Conservation (phyloP, 345 rosid genomes). For the Boechera stricta region DNA sequence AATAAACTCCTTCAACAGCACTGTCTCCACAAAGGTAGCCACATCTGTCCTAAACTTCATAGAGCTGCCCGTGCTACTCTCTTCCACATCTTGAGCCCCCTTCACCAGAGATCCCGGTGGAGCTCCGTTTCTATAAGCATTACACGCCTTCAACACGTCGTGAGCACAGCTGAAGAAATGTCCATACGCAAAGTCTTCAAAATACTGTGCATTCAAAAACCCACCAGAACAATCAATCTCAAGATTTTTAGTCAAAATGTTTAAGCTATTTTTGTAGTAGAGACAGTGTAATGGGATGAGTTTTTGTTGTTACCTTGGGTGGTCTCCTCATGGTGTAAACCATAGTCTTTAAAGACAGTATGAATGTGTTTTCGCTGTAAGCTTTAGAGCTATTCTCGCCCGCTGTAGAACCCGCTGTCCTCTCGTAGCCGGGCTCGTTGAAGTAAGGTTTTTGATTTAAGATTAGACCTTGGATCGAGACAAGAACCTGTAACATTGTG, state of each 20-base stretch:
- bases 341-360: slow-evolving; percentile 78
- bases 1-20: slow-evolving; percentile 57
- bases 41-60: slow-evolving; percentile 51
- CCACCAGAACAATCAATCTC: slow-evolving; percentile 17
- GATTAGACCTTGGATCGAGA: slow-evolving; percentile 91
- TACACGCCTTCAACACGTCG: slow-evolving; percentile 73
- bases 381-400: slow-evolving; percentile 58
- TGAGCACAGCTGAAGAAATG: slow-evolving; percentile 69
- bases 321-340: slow-evolving; percentile 68
- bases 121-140: slow-evolving; percentile 76
- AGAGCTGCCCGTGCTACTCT: slow-evolving; percentile 55
- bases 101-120: slow-evolving; percentile 63
- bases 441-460: slow-evolving; percentile 83
- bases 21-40: slow-evolving; percentile 41
- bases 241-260: slow-evolving; percentile 10
- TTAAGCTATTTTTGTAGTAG: not conserved
- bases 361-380: slow-evolving; percentile 71
- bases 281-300: not conserved
- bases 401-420: slow-evolving; percentile 42
- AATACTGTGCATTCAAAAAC: slow-evolving; percentile 58
- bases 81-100: slow-evolving; percentile 60
- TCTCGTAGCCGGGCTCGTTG: slow-evolving; percentile 85
- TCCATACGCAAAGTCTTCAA: slow-evolving; percentile 72
- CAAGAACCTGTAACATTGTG: slow-evolving; percentile 87
- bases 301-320: slow-evolving; percentile 65